These are phyloP conservation scores for Apiosordaria backusii DNA, from an alignment of 495 filamentous ascomycete genomes.

Conservation along the genomic window DNA sequence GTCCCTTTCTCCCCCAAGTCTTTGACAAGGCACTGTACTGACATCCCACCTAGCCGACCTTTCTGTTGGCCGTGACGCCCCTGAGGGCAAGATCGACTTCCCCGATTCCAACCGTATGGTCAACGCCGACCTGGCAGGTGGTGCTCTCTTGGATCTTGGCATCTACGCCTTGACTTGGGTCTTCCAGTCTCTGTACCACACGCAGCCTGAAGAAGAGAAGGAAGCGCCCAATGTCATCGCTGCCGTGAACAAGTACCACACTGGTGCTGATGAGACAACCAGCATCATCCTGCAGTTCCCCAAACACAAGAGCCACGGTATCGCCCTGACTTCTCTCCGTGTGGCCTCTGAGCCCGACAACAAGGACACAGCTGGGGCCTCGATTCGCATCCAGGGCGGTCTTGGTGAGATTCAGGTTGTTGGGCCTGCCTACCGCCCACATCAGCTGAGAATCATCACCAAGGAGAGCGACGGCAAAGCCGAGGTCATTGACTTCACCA, in stretches of 20 bases:
- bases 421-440: constrained; percentile 68
- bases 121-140: constrained; percentile 81
- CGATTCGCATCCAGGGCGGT: constrained; percentile 79
- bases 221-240: constrained; percentile 48
- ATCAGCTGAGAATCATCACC: constrained; percentile 57
- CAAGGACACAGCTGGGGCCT: constrained; percentile 57
- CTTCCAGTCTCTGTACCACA: constrained; percentile 86
- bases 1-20: constrained; percentile 10
- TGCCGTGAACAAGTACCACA: constrained; percentile 73
- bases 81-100: constrained; percentile 45
- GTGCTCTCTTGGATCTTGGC: constrained; percentile 80
- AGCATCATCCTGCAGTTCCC: constrained; percentile 78
- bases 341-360: constrained; percentile 64
- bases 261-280: constrained; percentile 76
- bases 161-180: constrained; percentile 92
- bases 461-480: constrained; percentile 43
- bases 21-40: neutral
- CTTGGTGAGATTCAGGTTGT: constrained; percentile 83
- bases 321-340: constrained; percentile 74
- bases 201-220: constrained; percentile 57
- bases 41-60: constrained; percentile 53
- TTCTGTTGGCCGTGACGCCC: constrained; percentile 42
- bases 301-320: constrained; percentile 59
- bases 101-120: constrained; percentile 70
- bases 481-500: constrained; percentile 59